A percentile compares a stretch with the other conserved stretches of the same genome.
Evolutionary conservation across 805 yeast genomes (phyloP).

Genomic region (Pichia gijzeniarum): DNA sequence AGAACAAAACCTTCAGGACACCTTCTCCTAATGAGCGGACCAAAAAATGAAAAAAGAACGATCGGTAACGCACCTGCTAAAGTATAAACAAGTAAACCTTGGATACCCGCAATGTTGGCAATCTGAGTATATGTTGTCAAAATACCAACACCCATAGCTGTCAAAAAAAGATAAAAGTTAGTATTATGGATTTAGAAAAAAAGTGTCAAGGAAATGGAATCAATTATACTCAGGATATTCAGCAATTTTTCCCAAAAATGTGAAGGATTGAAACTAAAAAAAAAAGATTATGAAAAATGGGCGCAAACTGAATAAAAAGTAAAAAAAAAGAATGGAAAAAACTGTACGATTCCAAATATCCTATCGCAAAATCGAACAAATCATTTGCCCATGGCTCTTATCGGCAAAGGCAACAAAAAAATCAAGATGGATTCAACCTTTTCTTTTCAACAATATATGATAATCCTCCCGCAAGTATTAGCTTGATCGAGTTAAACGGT

Average conservation of each 20-base stretch:
- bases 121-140: constrained; percentile 81
- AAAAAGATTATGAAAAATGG: no score
- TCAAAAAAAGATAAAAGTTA: constrained; percentile 9
- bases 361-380: not conserved
- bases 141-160: constrained; percentile 86
- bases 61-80: constrained; percentile 79
- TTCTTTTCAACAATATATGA: constrained; percentile 32
- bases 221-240: no score
- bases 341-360: no score
- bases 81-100: constrained; percentile 79
- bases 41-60: constrained; percentile 72
- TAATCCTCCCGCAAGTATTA: constrained; percentile 77
- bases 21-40: constrained; percentile 68
- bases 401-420: not conserved
- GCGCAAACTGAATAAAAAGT: no score
- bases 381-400: not conserved
- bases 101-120: constrained; percentile 80
- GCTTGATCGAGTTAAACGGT: constrained; percentile 82
- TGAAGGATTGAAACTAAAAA: no score
- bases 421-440: constrained; percentile 10
- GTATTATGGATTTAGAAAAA: constrained; percentile 8
- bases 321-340: not conserved
- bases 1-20: constrained; percentile 89
- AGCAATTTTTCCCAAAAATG: no score
- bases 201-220: no score